phyloP scores from a whole-genome alignment of 2,329 filamentous ascomycete species.

The Dendrostoma leiphaemia region DNA sequence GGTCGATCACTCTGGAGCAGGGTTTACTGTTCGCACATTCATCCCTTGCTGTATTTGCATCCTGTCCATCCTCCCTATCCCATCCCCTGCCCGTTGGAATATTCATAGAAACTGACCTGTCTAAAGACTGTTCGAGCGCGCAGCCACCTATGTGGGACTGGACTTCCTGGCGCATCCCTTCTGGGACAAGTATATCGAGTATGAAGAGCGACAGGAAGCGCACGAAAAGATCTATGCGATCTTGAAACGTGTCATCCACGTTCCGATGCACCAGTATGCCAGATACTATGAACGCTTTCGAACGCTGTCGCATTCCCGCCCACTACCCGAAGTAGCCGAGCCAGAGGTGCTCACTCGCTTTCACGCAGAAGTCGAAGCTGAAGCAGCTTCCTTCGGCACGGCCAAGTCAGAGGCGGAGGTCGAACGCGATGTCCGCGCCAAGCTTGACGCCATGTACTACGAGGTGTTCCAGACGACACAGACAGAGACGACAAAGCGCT shows the following conservation, averaged over 20 bases:
- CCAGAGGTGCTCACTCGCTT: constrained; percentile 67
- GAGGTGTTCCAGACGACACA: constrained; percentile 80
- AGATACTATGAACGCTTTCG: constrained; percentile 93
- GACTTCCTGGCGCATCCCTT: constrained; percentile 95
- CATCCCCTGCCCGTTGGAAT: constrained; percentile 21
- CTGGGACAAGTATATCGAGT: constrained; percentile 99
- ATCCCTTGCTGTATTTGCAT: constrained; percentile 62
- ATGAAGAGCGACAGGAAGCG: constrained; percentile 85
- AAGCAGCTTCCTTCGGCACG: constrained; percentile 52
- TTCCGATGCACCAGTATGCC: constrained; percentile 94
- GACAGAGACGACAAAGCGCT: constrained; percentile 84
- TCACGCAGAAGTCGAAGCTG: constrained; percentile 68
- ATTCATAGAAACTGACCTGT: constrained; percentile 28
- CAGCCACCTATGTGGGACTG: constrained; percentile 77
- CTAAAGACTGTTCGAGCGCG: constrained; percentile 87
- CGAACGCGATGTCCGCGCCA: constrained; percentile 76
- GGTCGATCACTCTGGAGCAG: constrained; percentile 40
- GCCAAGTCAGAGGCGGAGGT: constrained; percentile 69
- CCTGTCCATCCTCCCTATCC: constrained; percentile 39
- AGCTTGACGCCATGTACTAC: constrained; percentile 78
- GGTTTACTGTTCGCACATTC: constrained; percentile 51
- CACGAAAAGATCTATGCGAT: constrained; percentile 84
- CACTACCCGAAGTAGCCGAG: constrained; percentile 70
- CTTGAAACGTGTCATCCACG: constrained; percentile 76
- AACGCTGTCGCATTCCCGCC: constrained; percentile 68